phyloP scores from a whole-genome alignment of 495 filamentous ascomycete genomes.

The Xylaria flabelliformis region DNA sequence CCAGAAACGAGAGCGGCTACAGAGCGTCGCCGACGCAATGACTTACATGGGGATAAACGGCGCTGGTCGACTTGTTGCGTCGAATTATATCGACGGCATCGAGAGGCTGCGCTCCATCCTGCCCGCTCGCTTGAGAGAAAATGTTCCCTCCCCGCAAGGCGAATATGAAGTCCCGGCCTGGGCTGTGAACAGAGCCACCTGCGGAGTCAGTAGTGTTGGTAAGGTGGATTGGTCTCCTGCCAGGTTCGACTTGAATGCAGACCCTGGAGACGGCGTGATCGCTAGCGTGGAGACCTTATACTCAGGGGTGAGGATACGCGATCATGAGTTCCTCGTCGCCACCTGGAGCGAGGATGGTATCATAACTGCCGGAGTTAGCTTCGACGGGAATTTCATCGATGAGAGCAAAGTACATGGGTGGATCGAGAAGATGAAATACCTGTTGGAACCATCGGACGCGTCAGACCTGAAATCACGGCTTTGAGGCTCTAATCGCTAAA shows the following conservation, averaged over 20 bases:
- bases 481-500: not conserved
- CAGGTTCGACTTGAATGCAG: slow-evolving; percentile 20
- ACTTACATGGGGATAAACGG: slow-evolving; percentile 24
- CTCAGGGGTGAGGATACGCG: slow-evolving; percentile 13
- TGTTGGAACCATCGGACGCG: slow-evolving; percentile 14
- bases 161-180: not conserved
- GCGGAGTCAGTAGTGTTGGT: slow-evolving; percentile 22
- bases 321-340: slow-evolving; percentile 21
- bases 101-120: slow-evolving; percentile 21
- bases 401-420: slow-evolving; percentile 11
- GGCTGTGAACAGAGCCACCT: not conserved
- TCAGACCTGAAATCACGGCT: slow-evolving; percentile 18
- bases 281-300: slow-evolving; percentile 15
- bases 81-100: slow-evolving; percentile 28
- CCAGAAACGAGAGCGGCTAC: slow-evolving; percentile 24
- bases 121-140: slow-evolving; percentile 9
- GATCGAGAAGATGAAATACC: slow-evolving; percentile 21
- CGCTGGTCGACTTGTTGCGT: slow-evolving; percentile 21
- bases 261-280: slow-evolving; percentile 18
- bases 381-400: slow-evolving; percentile 26
- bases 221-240: slow-evolving; percentile 11
- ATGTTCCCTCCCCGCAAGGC: slow-evolving; percentile 18
- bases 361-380: slow-evolving; percentile 20
- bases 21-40: not conserved
- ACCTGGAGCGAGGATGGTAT: slow-evolving; percentile 23